These are phyloP conservation scores for Coemansia sp. DNA, from an alignment of 192 early-diverging fungal genomes.

Conservation along the genomic window DNA sequence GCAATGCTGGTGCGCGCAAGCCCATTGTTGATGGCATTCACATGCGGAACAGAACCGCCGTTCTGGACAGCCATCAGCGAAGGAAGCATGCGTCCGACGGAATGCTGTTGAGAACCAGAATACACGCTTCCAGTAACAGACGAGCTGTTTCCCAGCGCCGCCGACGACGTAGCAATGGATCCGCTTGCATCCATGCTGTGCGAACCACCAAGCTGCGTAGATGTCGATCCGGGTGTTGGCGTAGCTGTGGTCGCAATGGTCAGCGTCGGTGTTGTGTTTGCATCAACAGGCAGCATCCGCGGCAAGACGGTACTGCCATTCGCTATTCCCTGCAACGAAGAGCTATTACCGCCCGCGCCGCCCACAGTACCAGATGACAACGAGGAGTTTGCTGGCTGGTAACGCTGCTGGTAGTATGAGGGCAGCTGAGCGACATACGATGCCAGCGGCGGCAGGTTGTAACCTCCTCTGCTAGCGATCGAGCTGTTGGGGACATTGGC, in stretches of 20 bases:
- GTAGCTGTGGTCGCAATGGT: constrained; percentile 44
- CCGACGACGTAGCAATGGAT: constrained; percentile 4
- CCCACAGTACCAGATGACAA: background rate
- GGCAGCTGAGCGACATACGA: constrained; percentile 12
- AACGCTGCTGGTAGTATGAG: constrained; percentile 9
- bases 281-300: constrained; percentile 34
- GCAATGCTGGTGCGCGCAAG: constrained; percentile 26
- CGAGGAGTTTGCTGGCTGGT: constrained; percentile 3
- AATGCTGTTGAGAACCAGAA: constrained; percentile 20
- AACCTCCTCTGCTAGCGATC: constrained; percentile 27
- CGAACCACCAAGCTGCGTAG: constrained; percentile 28
- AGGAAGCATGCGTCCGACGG: constrained; percentile 40
- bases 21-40: constrained; percentile 15
- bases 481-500: constrained; percentile 4
- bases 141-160: background rate
- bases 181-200: constrained; percentile 37
- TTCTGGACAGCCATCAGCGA: constrained; percentile 20
- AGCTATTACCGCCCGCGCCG: background rate
- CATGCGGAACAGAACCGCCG: background rate
- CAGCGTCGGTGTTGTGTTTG: constrained; percentile 41
- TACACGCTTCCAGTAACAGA: constrained; percentile 1
- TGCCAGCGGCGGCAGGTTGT: constrained; percentile 36
- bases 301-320: constrained; percentile 1
- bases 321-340: constrained; percentile 1
- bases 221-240: constrained; percentile 46